phyloP scores from a whole-genome alignment of 345 rosid species.

The Populus simonii region DNA sequence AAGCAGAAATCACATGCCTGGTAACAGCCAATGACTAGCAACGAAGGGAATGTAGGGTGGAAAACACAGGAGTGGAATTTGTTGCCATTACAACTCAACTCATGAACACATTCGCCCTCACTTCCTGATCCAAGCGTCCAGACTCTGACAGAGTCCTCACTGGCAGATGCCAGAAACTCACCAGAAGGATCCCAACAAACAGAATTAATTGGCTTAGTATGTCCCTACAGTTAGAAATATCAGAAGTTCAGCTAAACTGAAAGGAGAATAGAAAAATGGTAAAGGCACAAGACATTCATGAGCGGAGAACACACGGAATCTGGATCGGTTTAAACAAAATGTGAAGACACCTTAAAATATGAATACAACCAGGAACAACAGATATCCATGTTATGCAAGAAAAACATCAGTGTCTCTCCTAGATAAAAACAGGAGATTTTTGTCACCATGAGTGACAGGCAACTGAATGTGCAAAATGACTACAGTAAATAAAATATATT shows the following conservation, averaged over 20 bases:
- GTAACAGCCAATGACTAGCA: slow-evolving; percentile 89
- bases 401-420: background rate
- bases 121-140: slow-evolving; percentile 85
- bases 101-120: slow-evolving; percentile 86
- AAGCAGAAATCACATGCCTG: slow-evolving; percentile 48
- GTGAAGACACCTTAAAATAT: background rate
- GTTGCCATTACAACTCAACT: slow-evolving; percentile 84
- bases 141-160: slow-evolving; percentile 89
- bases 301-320: background rate
- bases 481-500: background rate
- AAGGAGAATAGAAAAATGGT: background rate
- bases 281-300: background rate
- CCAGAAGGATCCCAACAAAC: slow-evolving; percentile 94
- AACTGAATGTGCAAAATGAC: background rate
- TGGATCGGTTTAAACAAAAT: background rate
- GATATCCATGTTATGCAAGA: background rate
- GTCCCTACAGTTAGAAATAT: slow-evolving; percentile 49
- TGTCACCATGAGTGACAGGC: background rate
- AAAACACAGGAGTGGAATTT: slow-evolving; percentile 86
- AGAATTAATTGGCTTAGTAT: slow-evolving; percentile 66
- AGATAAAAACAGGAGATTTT: background rate
- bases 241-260: background rate
- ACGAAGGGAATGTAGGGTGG: slow-evolving; percentile 67
- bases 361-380: background rate
- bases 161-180: slow-evolving; percentile 78